Evolutionary conservation across 495 filamentous ascomycete genomes (phyloP).

Genomic region (Penicillium steckii): DNA sequence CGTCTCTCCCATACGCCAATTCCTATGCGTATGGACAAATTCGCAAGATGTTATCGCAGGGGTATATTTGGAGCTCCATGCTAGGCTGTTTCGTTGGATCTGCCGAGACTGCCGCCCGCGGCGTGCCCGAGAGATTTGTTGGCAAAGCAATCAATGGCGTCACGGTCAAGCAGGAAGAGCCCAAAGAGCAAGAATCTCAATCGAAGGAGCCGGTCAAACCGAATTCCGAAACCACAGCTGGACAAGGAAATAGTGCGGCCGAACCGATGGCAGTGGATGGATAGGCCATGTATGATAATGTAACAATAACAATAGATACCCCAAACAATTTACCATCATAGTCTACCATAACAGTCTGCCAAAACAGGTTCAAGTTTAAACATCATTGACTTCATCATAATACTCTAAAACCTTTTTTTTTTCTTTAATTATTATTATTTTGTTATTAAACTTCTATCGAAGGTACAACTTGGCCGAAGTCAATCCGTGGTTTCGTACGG

Average conservation of each 20-base stretch:
- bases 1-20: conserved; percentile 73
- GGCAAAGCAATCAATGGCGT: conserved; percentile 14
- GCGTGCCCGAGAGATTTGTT: conserved; percentile 68
- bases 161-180: background rate
- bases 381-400: conserved; percentile 12
- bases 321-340: background rate
- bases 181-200: conserved; percentile 10
- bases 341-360: conserved; percentile 4
- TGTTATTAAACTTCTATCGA: too few relatives aligned
- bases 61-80: conserved; percentile 73
- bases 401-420: too few relatives aligned
- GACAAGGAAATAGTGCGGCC: background rate
- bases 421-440: too few relatives aligned
- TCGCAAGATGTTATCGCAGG: conserved; percentile 51
- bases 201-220: background rate
- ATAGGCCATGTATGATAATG: conserved; percentile 2
- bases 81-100: conserved; percentile 74
- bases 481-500: conserved; percentile 2
- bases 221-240: background rate
- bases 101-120: conserved; percentile 56
- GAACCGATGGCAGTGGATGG: conserved; percentile 22
- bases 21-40: conserved; percentile 73
- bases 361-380: conserved; percentile 6
- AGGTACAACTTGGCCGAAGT: background rate
- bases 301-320: conserved; percentile 14